Percentiles rank a stretch among this genome's conserved stretches.
These are phyloP conservation scores for Colletotrichum liriopes DNA, from an alignment of 2,329 filamentous ascomycete genomes.

Conservation along the genomic window DNA sequence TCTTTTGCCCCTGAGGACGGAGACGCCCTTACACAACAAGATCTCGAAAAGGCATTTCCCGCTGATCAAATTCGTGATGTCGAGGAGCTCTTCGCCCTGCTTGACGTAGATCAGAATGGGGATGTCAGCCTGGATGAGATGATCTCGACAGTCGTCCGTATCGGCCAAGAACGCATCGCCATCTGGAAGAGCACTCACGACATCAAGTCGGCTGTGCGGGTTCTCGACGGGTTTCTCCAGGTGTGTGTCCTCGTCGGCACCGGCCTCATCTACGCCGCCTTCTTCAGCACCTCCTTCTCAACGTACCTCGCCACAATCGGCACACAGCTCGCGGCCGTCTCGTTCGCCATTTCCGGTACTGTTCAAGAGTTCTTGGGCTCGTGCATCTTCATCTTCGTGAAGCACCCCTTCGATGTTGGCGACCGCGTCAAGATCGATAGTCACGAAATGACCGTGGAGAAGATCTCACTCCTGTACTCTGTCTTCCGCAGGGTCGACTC, in stretches of 20 bases:
- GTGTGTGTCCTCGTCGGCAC: conserved; percentile 21
- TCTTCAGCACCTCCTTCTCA: conserved; percentile 85
- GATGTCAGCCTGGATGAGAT: conserved; percentile 30
- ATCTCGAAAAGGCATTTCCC: conserved; percentile 17
- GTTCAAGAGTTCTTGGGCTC: conserved; percentile 79
- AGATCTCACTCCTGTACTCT: conserved; percentile 46
- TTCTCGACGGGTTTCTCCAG: conserved; percentile 26
- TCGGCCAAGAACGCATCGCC: conserved; percentile 25
- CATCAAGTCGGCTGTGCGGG: conserved; percentile 24
- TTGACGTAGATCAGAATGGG: conserved; percentile 28
- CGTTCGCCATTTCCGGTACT: conserved; percentile 79
- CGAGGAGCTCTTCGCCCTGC: conserved; percentile 22
- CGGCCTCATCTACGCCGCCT: conserved; percentile 63
- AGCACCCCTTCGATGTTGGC: conserved; percentile 79
- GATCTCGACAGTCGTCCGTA: conserved; percentile 9
- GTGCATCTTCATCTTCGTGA: conserved; percentile 78
- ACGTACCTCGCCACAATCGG: conserved; percentile 56
- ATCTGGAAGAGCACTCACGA: conserved; percentile 33
- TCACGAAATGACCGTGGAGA: conserved; percentile 38
- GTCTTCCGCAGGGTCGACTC: conserved; percentile 44
- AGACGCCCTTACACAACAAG: conserved; percentile 6
- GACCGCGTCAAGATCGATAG: conserved; percentile 77
- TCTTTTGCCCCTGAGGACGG: background rate
- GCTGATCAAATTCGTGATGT: conserved; percentile 10
- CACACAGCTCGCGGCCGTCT: conserved; percentile 75